Base-by-base conservation (phyloP, 148 eudicot genomes). In the Spergularia marina region DNA sequence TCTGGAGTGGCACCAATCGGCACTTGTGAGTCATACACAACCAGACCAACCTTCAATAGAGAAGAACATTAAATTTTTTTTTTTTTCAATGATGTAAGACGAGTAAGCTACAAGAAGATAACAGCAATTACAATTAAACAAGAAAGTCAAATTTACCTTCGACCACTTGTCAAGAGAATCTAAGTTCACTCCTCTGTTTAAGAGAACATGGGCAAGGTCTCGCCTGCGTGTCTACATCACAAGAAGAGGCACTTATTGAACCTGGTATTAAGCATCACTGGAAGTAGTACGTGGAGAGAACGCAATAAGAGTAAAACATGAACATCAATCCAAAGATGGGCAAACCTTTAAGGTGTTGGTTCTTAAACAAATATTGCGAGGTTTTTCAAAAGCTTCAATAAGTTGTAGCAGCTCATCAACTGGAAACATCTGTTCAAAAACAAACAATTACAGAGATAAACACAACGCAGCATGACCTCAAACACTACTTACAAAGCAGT, bases 1-100 rank as follows among this genome's bases (percentile, higher is more conserved):
- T 91, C 98, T 23, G 93, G 96, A 74, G 98, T 91, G 56, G 98
- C 98, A 80, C 98, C 97, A 79, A 91, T 85, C 7, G 98, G 97
- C 65, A 94, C 98, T 92, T 94, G 98, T 12, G 97, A 92, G 55
- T 94, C 97, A 80, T 91, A 94, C 12, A 94, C 93, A 64, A 84
- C 89, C 78, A 94, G 78, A 58, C 97, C 98, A 74, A 94, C 98
- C 98, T 94, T 81, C 77, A 53, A 65, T n/a, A 68, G 55, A 20
- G 39, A 68, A 20, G 2, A 30, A 51, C 44, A 51, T 30, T 18
- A 10, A 60, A n/a, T n/a, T n/a, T 30, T 30, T n/a, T 12, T n/a
- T 30, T 30, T 25, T 12, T 53, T 70, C 21, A 74, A 39, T 8
- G 40, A 44, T 40, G 57, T n/a, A 21, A 51, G 70, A 6, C 56